phyloP scores from a whole-genome alignment of 331 rosid genomes.

The Saraca asoca region DNA sequence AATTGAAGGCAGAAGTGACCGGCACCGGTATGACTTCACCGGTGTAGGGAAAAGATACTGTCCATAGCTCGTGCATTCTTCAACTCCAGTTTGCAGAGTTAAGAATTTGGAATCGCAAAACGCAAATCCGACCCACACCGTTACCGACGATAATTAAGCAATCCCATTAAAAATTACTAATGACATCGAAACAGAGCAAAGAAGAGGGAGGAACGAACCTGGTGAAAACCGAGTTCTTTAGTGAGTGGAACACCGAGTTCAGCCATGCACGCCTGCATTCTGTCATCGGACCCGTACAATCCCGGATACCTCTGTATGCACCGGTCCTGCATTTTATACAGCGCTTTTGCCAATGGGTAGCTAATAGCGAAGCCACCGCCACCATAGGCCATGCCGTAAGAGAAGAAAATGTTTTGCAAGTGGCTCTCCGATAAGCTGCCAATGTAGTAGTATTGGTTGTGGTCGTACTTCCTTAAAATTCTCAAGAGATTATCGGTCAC shows the following conservation, averaged over 20 bases:
- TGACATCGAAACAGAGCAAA: neutral
- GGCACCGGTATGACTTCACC: too few species aligned
- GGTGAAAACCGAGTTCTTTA: constrained; percentile 93
- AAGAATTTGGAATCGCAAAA: neutral
- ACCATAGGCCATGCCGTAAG: constrained; percentile 95
- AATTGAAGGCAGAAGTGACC: constrained; percentile 25
- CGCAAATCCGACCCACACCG: constrained; percentile 1
- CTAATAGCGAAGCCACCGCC: constrained; percentile 98
- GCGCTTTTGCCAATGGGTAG: constrained; percentile 66
- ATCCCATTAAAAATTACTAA: neutral
- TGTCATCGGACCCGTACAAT: constrained; percentile 90
- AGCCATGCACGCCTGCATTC: constrained; percentile 99
- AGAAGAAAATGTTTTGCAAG: constrained; percentile 86
- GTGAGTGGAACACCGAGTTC: constrained; percentile 99
- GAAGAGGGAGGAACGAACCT: constrained; percentile 45
- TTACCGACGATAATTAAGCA: constrained; percentile 27
- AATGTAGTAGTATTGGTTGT: constrained; percentile 71
- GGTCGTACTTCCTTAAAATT: constrained; percentile 70
- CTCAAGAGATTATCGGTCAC: constrained; percentile 71
- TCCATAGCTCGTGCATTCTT: neutral
- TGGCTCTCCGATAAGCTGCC: constrained; percentile 93
- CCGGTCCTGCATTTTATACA: constrained; percentile 74
- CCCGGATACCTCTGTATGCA: constrained; percentile 83
- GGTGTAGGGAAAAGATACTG: too few species aligned
- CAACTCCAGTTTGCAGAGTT: too few species aligned